Conservation (phyloP, 257 asterid genomes). For the Ehretia macrophylla region DNA sequence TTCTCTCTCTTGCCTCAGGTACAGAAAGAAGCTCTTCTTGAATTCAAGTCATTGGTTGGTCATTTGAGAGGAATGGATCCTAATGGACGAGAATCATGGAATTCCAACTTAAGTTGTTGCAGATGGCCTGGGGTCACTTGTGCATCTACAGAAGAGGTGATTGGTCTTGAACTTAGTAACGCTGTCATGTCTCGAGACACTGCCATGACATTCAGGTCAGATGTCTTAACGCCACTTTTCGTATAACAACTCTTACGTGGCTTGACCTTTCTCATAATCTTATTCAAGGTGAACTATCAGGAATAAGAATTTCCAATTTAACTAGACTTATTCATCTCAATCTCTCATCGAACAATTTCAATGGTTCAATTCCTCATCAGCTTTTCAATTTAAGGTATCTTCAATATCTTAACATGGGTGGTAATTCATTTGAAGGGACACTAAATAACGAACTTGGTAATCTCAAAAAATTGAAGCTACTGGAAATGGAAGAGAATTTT, state of each 20-base stretch:
- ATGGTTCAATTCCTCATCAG: conserved; percentile 25
- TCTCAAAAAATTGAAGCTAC: conserved; percentile 12
- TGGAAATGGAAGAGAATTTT: conserved; percentile 19
- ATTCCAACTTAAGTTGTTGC: conserved; percentile 25
- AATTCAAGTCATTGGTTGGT: background rate
- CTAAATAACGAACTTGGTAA: conserved; percentile 14
- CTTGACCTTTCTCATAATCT: conserved; percentile 25
- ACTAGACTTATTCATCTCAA: conserved; percentile 20
- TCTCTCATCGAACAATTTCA: conserved; percentile 19
- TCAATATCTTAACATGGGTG: conserved; percentile 24
- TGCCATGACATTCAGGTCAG: background rate
- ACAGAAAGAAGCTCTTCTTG: background rate
- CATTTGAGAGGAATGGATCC: background rate
- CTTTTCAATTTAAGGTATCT: conserved; percentile 20
- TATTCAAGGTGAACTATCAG: conserved; percentile 23
- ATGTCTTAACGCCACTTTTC: conserved; percentile 22
- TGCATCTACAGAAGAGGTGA: background rate
- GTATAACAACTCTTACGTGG: conserved; percentile 12
- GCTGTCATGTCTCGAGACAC: conserved; percentile 5
- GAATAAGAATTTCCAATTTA: conserved; percentile 14
- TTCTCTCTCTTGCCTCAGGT: background rate
- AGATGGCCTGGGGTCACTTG: conserved; percentile 23
- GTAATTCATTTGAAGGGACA: conserved; percentile 15
- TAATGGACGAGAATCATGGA: conserved; percentile 15
- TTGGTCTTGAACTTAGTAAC: conserved; percentile 10